phyloP scores from a whole-genome alignment of 2,329 filamentous ascomycete genomes.

The Trichoderma koningiopsis region DNA sequence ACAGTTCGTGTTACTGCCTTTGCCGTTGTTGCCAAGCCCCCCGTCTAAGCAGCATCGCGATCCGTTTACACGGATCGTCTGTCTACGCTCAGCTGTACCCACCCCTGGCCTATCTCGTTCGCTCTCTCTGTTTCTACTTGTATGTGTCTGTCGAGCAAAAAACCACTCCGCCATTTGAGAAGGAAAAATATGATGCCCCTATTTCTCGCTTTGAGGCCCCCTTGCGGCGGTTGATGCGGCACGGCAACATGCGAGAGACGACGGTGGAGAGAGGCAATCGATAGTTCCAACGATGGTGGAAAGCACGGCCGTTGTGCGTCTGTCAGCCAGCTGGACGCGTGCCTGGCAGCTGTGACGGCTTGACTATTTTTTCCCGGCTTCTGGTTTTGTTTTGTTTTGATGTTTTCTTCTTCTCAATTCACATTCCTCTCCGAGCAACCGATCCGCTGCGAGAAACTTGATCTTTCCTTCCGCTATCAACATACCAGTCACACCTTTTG shows the following conservation, averaged over 20 bases:
- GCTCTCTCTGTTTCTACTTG: background rate
- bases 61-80: background rate
- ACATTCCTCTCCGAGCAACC: background rate
- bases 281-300: background rate
- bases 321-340: slow-evolving; percentile 1
- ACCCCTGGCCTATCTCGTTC: slow-evolving; percentile 3
- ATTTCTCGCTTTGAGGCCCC: background rate
- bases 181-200: background rate
- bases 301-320: background rate
- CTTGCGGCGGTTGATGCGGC: background rate
- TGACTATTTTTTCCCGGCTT: background rate
- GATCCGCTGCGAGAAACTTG: background rate
- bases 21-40: background rate
- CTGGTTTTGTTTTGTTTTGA: slow-evolving; percentile 4
- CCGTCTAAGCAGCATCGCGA: background rate
- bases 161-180: background rate
- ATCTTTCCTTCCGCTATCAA: background rate
- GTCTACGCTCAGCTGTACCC: background rate
- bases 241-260: background rate
- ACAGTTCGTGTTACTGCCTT: background rate
- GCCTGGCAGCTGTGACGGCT: slow-evolving; percentile 16
- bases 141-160: background rate
- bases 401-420: background rate
- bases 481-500: slow-evolving; percentile 3
- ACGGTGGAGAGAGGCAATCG: background rate